phyloP scores from a whole-genome alignment of 2,329 filamentous ascomycete genomes.

The Aspergillus intermedius region DNA sequence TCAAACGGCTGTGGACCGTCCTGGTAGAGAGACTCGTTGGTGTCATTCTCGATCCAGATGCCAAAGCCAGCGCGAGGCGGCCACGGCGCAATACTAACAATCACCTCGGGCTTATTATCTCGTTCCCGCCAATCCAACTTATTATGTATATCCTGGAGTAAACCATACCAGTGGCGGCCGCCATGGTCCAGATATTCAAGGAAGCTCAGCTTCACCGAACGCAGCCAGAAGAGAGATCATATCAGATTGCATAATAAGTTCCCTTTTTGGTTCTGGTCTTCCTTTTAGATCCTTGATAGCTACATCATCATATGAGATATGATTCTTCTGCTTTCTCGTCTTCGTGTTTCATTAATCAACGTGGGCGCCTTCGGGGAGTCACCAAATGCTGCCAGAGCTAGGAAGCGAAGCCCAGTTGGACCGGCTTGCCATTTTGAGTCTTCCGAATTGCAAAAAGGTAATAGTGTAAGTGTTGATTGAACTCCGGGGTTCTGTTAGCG shows the following conservation, averaged over 20 bases:
- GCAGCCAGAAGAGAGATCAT: slow-evolving; percentile 21
- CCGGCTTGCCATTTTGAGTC: too few relatives aligned
- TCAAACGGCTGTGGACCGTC: slow-evolving; percentile 16
- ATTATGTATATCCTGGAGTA: slow-evolving; percentile 15
- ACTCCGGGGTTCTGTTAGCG: too few relatives aligned
- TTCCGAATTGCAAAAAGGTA: too few relatives aligned
- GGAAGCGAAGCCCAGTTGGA: too few relatives aligned
- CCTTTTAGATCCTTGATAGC: too few relatives aligned
- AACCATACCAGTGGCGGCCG: slow-evolving; percentile 5
- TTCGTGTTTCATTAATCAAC: too few relatives aligned
- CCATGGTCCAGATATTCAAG: slow-evolving; percentile 18
- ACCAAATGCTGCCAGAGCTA: too few relatives aligned
- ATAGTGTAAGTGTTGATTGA: too few relatives aligned
- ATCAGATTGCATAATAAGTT: slow-evolving; percentile 17
- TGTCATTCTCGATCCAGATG: slow-evolving; percentile 9
- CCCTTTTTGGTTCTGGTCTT: too few relatives aligned
- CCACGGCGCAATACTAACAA: slow-evolving; percentile 1
- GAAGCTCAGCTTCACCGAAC: slow-evolving; percentile 30
- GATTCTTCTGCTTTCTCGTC: too few relatives aligned
- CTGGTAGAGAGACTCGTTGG: slow-evolving; percentile 17
- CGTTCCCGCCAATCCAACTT: slow-evolving; percentile 9
- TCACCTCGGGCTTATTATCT: slow-evolving; percentile 6
- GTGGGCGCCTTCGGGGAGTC: too few relatives aligned
- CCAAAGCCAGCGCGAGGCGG: background rate
- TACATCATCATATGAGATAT: too few relatives aligned